Conservation (phyloP, 2,329 filamentous ascomycete genomes). For the Chaetomiaceae sp. region DNA sequence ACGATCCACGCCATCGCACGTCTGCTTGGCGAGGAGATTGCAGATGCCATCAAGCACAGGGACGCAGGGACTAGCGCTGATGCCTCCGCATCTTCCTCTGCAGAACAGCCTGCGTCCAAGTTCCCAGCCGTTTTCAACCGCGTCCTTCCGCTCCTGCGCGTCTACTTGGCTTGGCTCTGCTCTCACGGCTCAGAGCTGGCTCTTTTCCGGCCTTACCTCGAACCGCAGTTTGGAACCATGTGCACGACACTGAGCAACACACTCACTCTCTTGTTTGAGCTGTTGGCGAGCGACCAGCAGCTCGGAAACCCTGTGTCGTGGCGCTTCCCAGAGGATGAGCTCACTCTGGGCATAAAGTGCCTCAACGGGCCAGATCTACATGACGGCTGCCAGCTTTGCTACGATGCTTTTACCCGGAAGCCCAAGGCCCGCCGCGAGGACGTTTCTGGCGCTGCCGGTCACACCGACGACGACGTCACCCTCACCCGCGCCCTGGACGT, state of each 20-base stretch:
- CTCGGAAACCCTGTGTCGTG: slow-evolving; percentile 41
- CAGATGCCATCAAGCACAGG: slow-evolving; percentile 38
- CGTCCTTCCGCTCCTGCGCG: slow-evolving; percentile 49
- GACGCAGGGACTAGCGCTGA: slow-evolving; percentile 38
- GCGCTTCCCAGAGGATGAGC: slow-evolving; percentile 48
- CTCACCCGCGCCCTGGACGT: slow-evolving; percentile 47
- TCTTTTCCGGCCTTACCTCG: slow-evolving; percentile 42
- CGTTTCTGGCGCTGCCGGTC: background rate
- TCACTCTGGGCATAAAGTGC: slow-evolving; percentile 42
- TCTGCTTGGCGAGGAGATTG: slow-evolving; percentile 65
- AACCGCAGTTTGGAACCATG: slow-evolving; percentile 43
- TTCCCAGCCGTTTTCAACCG: slow-evolving; percentile 38
- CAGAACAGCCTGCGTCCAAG: slow-evolving; percentile 25
- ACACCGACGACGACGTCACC: slow-evolving; percentile 24
- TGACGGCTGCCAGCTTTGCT: slow-evolving; percentile 38
- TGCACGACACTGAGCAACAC: slow-evolving; percentile 43
- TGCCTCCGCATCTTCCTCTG: slow-evolving; percentile 8
- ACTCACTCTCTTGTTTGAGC: slow-evolving; percentile 46
- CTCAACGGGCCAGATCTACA: slow-evolving; percentile 38
- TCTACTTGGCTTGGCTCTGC: slow-evolving; percentile 52
- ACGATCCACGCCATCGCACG: slow-evolving; percentile 70
- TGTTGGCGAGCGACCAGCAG: slow-evolving; percentile 36
- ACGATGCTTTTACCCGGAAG: slow-evolving; percentile 22
- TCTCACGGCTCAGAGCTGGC: slow-evolving; percentile 44
- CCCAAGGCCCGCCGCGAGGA: slow-evolving; percentile 29